Conservation (phyloP, 2,329 filamentous ascomycete species). For the Incumbomyces lentus region DNA sequence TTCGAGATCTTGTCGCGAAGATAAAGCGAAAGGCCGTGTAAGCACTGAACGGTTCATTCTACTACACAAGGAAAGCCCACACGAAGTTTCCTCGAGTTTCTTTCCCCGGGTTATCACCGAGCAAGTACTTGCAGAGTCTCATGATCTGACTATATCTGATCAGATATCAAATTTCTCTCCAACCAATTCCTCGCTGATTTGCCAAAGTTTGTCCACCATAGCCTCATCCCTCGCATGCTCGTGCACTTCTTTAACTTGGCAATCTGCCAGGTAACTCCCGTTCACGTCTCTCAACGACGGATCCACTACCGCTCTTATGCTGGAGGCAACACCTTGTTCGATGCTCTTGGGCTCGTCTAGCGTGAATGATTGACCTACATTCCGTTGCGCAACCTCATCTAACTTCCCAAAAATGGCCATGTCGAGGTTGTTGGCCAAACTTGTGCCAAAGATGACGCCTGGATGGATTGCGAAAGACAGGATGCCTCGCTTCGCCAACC, state of each 20-base stretch:
- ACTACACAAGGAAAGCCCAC: no score
- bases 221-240: conserved; percentile 23
- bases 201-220: conserved; percentile 25
- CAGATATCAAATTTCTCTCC: conserved; percentile 22
- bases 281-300: conserved; percentile 26
- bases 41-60: conserved; percentile 1
- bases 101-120: no score
- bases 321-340: conserved; percentile 35
- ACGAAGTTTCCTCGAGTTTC: no score
- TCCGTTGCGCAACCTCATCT: conserved; percentile 6
- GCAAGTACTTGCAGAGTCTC: no score
- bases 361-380: conserved; percentile 12
- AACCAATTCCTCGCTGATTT: conserved; percentile 24
- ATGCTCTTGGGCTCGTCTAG: conserved; percentile 24
- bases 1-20: conserved; percentile 35
- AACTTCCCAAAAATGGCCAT: conserved; percentile 4
- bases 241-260: conserved; percentile 23
- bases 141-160: background rate
- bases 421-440: background rate
- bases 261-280: conserved; percentile 28
- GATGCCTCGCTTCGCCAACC: conserved; percentile 29
- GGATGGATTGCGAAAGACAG: conserved; percentile 33
- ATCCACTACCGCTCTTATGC: conserved; percentile 36
- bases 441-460: conserved; percentile 20
- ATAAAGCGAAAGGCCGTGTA: conserved; percentile 32